phyloP scores from a whole-genome alignment of 2,329 filamentous ascomycete species.

The Penicillium sp. region DNA sequence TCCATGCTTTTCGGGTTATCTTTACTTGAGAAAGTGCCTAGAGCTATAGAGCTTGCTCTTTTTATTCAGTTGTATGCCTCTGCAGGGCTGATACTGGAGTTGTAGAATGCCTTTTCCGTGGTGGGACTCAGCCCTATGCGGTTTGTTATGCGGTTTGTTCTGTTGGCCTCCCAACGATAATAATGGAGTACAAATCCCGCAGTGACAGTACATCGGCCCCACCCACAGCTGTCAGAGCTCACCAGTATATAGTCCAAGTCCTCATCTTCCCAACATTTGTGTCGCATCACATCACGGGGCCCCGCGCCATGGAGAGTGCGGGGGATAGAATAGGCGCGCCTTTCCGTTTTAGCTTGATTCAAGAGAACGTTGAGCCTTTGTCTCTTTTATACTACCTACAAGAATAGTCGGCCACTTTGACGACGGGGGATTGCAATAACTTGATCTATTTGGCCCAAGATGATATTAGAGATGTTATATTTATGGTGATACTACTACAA shows the following conservation, averaged over 20 bases:
- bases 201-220: neutral
- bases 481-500: neutral
- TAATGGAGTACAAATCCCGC: neutral
- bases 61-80: neutral
- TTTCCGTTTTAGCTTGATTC: neutral
- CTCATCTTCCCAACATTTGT: neutral
- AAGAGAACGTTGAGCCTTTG: neutral
- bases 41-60: neutral
- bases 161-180: neutral
- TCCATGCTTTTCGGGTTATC: neutral
- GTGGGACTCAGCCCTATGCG: neutral
- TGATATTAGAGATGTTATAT: neutral
- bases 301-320: neutral
- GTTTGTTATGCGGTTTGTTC: neutral
- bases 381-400: neutral
- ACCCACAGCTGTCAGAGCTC: neutral
- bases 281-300: neutral
- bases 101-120: neutral
- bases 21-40: neutral
- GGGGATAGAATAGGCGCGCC: neutral
- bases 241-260: neutral
- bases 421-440: neutral
- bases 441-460: neutral
- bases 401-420: neutral
- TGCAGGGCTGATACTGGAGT: neutral